Evolutionary conservation across 495 filamentous ascomycete species (phyloP).

Genomic region (Neurospora sp.): DNA sequence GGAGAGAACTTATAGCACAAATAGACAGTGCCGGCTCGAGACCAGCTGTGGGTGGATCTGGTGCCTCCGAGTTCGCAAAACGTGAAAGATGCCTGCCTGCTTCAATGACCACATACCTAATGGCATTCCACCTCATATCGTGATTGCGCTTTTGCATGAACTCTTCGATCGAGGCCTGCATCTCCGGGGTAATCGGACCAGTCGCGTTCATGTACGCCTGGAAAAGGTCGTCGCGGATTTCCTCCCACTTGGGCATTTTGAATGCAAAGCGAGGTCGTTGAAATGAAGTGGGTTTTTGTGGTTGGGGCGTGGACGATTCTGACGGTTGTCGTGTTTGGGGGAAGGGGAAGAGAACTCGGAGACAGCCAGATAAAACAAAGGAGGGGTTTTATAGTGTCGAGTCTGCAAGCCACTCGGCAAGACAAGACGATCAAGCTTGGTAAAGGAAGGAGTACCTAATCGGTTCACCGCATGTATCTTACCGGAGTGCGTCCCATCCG

Average conservation of each 20-base stretch:
- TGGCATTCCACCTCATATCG: slow-evolving; percentile 26
- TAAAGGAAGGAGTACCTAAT: background rate
- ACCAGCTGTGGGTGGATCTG: background rate
- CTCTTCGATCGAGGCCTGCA: slow-evolving; percentile 18
- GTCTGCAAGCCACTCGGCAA: background rate
- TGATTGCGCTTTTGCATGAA: slow-evolving; percentile 15
- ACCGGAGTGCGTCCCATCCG: slow-evolving; percentile 13
- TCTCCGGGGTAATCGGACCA: slow-evolving; percentile 14
- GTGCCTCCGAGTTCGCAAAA: background rate
- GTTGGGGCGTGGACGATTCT: background rate
- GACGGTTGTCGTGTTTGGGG: background rate
- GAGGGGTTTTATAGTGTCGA: background rate
- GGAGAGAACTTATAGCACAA: background rate
- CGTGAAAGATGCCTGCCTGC: background rate
- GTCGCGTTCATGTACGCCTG: slow-evolving; percentile 12
- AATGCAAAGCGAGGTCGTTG: background rate
- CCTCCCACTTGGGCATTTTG: slow-evolving; percentile 19
- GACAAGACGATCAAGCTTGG: background rate
- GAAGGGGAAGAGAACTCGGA: background rate
- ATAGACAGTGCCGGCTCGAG: background rate
- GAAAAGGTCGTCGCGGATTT: slow-evolving; percentile 24
- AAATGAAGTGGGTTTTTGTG: background rate
- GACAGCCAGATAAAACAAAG: background rate
- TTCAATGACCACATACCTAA: slow-evolving; percentile 19
- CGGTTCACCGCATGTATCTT: background rate